These are phyloP conservation scores for Xylariaceae sp. DNA, from an alignment of 2,329 filamentous ascomycete genomes.

Conservation along the genomic window DNA sequence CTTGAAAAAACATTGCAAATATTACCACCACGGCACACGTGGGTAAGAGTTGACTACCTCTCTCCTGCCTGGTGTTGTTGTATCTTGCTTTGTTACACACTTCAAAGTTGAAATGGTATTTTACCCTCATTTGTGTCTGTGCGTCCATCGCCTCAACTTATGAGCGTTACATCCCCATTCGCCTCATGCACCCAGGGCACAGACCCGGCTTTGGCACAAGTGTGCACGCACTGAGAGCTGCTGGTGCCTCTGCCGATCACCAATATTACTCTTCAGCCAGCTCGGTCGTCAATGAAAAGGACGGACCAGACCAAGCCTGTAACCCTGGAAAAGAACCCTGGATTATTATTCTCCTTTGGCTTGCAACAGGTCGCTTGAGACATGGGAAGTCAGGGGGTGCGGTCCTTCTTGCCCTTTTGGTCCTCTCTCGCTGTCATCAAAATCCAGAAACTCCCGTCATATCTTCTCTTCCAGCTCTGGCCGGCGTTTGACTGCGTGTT, in stretches of 20 bases:
- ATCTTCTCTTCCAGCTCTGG: too few relatives aligned
- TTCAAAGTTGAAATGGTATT: slow-evolving; percentile 4
- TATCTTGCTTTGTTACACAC: slow-evolving; percentile 9
- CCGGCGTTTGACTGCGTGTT: too few relatives aligned
- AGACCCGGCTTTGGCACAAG: slow-evolving; percentile 1
- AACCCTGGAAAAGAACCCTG: slow-evolving; percentile 15
- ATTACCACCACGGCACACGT: too few relatives aligned
- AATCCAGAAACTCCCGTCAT: too few relatives aligned
- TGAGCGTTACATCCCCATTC: neutral
- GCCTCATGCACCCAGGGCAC: slow-evolving; percentile 7
- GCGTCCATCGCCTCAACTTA: neutral
- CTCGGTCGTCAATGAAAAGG: slow-evolving; percentile 8
- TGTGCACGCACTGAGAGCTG: slow-evolving; percentile 4
- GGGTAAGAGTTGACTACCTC: slow-evolving; percentile 7
- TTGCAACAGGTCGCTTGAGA: slow-evolving; percentile 14
- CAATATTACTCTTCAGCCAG: slow-evolving; percentile 9
- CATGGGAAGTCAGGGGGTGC: slow-evolving; percentile 18
- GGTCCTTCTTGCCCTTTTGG: slow-evolving; percentile 15
- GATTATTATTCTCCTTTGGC: slow-evolving; percentile 7
- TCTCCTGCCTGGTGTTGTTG: slow-evolving; percentile 1
- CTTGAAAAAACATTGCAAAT: neutral
- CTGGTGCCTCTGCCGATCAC: slow-evolving; percentile 14
- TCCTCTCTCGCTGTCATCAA: too few relatives aligned
- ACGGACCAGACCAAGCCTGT: slow-evolving; percentile 7
- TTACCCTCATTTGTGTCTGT: neutral